Conservation (phyloP, 192 early-diverging fungal genomes). For the Gamsiella multidivaricata region DNA sequence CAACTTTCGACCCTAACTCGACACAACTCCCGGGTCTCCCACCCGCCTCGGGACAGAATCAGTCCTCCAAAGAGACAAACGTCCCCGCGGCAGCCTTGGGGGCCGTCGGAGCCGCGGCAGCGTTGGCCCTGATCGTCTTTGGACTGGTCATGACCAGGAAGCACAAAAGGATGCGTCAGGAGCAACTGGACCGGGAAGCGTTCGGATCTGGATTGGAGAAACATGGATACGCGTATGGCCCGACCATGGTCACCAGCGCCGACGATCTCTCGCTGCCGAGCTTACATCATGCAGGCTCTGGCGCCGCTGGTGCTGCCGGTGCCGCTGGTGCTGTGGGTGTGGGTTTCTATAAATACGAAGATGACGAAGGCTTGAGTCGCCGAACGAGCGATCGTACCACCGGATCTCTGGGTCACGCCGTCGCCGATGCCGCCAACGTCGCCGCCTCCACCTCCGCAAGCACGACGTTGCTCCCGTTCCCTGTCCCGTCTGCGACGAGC, state of each 20-base stretch:
- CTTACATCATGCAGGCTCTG: neutral
- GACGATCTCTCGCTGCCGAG: constrained; percentile 6
- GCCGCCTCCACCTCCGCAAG: constrained; percentile 1
- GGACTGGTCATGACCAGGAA: constrained; percentile 37
- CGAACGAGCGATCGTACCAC: neutral
- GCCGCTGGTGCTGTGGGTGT: constrained; percentile 5
- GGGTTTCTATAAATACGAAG: neutral
- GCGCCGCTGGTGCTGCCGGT: neutral
- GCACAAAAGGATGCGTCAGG: constrained; percentile 11
- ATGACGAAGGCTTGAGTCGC: too few species aligned
- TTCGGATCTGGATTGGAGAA: constrained; percentile 5
- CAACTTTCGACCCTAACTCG: neutral
- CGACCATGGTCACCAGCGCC: neutral
- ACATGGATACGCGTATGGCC: constrained; percentile 10
- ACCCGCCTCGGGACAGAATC: neutral
- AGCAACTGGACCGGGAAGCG: constrained; percentile 3
- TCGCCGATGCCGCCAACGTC: neutral
- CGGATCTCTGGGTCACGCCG: neutral
- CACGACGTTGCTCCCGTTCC: constrained; percentile 12
- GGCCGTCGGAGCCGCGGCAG: constrained; percentile 30
- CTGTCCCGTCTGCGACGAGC: constrained; percentile 20
- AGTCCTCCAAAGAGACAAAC: constrained; percentile 3
- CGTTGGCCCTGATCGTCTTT: constrained; percentile 48
- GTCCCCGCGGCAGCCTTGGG: constrained; percentile 26
- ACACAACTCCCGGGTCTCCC: constrained; percentile 23